These are phyloP conservation scores for Phytophthora capsici DNA, from an alignment of 352 stramenopile genomes.

Conservation along the genomic window DNA sequence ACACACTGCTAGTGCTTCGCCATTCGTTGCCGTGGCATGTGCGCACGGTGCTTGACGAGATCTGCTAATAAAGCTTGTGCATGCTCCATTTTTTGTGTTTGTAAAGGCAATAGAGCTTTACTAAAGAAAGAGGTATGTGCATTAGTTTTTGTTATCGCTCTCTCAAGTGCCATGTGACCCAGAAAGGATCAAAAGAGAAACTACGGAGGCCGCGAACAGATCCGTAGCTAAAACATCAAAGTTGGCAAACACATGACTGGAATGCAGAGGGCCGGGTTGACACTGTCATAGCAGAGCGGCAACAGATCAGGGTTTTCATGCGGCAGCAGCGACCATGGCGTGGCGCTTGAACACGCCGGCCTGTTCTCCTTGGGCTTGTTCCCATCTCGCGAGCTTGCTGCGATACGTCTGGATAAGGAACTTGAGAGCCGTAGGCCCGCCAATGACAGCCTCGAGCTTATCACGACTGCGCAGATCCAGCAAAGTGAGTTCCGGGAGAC, in stretches of 20 bases:
- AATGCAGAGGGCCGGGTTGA: slow-evolving; percentile 9
- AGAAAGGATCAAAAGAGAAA: slow-evolving; percentile 14
- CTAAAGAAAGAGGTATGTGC: slow-evolving; percentile 7
- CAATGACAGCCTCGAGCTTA: slow-evolving; percentile 80
- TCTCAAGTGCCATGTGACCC: slow-evolving; percentile 11
- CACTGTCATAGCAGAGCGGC: slow-evolving; percentile 17
- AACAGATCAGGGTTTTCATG: slow-evolving; percentile 38
- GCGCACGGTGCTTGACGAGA: slow-evolving; percentile 43
- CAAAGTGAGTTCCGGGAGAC: slow-evolving; percentile 63
- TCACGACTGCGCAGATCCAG: slow-evolving; percentile 84
- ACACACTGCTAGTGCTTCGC: slow-evolving; percentile 62
- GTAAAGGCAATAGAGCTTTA: slow-evolving; percentile 18
- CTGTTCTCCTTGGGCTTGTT: slow-evolving; percentile 67
- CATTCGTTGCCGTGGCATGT: slow-evolving; percentile 55
- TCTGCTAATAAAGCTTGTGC: slow-evolving; percentile 29
- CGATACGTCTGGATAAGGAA: slow-evolving; percentile 82
- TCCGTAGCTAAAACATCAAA: slow-evolving; percentile 10
- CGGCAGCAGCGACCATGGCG: slow-evolving; percentile 55
- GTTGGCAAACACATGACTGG: slow-evolving; percentile 7
- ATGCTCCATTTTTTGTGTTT: background rate
- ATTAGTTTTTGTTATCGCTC: slow-evolving; percentile 28
- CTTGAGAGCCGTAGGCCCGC: slow-evolving; percentile 73
- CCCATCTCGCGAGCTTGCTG: slow-evolving; percentile 70
- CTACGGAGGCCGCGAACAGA: slow-evolving; percentile 13
- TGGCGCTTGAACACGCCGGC: slow-evolving; percentile 79